Conservation (phyloP, 768 basidiomycete species). For the Hygrocybe punicea region DNA sequence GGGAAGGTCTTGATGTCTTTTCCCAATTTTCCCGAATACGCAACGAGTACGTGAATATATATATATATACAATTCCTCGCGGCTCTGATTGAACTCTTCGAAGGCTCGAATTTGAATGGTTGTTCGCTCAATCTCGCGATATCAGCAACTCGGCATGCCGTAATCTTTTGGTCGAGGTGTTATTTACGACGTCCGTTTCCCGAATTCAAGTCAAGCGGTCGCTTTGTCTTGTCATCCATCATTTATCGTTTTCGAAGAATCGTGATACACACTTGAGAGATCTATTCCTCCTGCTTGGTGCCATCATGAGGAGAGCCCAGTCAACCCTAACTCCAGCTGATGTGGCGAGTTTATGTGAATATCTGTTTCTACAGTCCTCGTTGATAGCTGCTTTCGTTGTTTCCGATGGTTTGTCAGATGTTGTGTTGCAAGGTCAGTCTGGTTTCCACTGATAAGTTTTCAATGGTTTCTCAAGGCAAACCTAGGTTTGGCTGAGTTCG, state of each 20-base stretch:
- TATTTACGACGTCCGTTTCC: conserved; percentile 26
- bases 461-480: conserved; percentile 1
- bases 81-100: not conserved
- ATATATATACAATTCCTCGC: conserved; percentile 2
- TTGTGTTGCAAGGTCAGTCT: conserved; percentile 36
- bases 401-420: conserved; percentile 19
- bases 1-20: conserved; percentile 35
- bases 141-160: conserved; percentile 30
- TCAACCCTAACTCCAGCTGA: conserved; percentile 29
- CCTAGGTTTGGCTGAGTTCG: conserved; percentile 43
- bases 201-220: conserved; percentile 35
- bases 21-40: conserved; percentile 22
- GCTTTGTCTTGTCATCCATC: conserved; percentile 39
- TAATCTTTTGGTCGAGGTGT: conserved; percentile 33
- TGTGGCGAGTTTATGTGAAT: conserved; percentile 37
- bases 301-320: conserved; percentile 32
- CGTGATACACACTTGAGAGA: conserved; percentile 23
- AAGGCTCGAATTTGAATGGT: conserved; percentile 42
- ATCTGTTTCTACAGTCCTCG: conserved; percentile 34
- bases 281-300: conserved; percentile 40
- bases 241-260: conserved; percentile 22
- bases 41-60: conserved; percentile 27
- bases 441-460: not conserved
- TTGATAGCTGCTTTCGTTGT: conserved; percentile 37
- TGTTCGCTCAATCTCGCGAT: conserved; percentile 39